Base-by-base conservation (phyloP, 2,329 filamentous ascomycete genomes). In the Stemphylium lycopersici region DNA sequence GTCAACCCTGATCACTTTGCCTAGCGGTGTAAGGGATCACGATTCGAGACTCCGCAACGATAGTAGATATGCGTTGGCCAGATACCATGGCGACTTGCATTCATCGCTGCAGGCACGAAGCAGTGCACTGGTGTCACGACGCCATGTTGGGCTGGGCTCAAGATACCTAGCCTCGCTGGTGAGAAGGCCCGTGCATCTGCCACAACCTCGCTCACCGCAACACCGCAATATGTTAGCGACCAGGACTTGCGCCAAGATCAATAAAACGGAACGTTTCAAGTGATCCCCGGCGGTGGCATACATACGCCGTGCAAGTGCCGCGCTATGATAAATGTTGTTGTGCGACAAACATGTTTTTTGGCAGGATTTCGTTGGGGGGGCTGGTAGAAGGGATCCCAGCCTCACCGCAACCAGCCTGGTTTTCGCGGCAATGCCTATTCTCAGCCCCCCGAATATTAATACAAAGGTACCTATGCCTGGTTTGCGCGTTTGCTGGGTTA, bases 341-440 rank as follows among this genome's bases (percentile, higher is more conserved):
- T 62, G 55, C 62, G 44, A 63, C 59, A 67, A 68, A 61, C 65
- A 65, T 63, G 62, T 52, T 69, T 68, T 36, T 66, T 66, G 7
- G 26, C 34, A 38, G 34, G 46, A 20, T 42, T 60, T 50, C 38
- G 18, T 32, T 46, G 45, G 59, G 62, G 61, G 58, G 66, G 68
- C 59, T 69, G 66, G 67, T 43, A 62, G 64, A 12, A 15, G 16
- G 54, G 58, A 54, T 59, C 58, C 36, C 24, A 32, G 31, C 38
- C 39, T 46, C 51, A 47, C 59, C 16, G 24, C 62, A 65, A 56
- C 62, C 62, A 39, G 58, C 59, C 56, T 51, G 46, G 57, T 63
- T 60, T 59, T 52, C 40, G 24, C 26, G 42, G 39, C 43, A 46
- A n/a, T 26, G 18, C 40, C 15, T 20, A 39, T 44, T 44, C 31